Evolutionary conservation across 139 green algal species (phyloP).

Genomic region (Trebouxia sp.): DNA sequence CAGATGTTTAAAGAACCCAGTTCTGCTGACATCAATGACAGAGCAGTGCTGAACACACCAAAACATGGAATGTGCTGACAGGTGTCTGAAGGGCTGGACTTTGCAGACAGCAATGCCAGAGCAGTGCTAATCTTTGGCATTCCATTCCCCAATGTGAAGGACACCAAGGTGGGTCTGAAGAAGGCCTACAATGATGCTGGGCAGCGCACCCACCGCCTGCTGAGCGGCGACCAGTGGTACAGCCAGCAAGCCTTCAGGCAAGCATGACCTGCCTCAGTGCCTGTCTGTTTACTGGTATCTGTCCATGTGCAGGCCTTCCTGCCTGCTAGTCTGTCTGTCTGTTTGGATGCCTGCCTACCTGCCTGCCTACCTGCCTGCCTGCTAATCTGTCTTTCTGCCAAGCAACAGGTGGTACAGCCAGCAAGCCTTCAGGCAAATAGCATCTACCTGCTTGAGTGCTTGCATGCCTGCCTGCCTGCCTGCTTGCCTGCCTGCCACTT

Average conservation of each 20-base stretch:
- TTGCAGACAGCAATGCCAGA: slow-evolving; percentile 86
- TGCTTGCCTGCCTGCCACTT: background rate
- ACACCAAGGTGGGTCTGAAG: slow-evolving; percentile 84
- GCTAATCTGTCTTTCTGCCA: slow-evolving; percentile 57
- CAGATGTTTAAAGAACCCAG: too few species aligned
- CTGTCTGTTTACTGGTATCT: background rate
- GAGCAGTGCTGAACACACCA: too few species aligned
- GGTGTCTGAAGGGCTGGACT: slow-evolving; percentile 96
- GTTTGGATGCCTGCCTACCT: background rate
- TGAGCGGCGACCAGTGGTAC: slow-evolving; percentile 87
- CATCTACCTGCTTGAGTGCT: background rate
- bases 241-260: slow-evolving; percentile 93
- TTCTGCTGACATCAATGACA: too few species aligned
- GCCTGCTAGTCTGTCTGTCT: background rate
- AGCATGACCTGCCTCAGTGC: background rate
- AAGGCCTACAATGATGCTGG: slow-evolving; percentile 76
- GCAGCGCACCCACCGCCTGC: slow-evolving; percentile 36
- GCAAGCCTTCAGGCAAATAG: slow-evolving; percentile 87
- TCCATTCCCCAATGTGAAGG: slow-evolving; percentile 84
- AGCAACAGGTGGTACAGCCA: slow-evolving; percentile 88
- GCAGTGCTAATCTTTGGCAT: slow-evolving; percentile 93
- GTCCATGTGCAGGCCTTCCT: slow-evolving; percentile 13
- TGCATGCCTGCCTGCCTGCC: background rate
- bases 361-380: background rate
- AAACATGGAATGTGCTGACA: too few species aligned